Evolutionary conservation across 1,284 basidiomycete species (phyloP).

Genomic region (Ustilago curta): DNA sequence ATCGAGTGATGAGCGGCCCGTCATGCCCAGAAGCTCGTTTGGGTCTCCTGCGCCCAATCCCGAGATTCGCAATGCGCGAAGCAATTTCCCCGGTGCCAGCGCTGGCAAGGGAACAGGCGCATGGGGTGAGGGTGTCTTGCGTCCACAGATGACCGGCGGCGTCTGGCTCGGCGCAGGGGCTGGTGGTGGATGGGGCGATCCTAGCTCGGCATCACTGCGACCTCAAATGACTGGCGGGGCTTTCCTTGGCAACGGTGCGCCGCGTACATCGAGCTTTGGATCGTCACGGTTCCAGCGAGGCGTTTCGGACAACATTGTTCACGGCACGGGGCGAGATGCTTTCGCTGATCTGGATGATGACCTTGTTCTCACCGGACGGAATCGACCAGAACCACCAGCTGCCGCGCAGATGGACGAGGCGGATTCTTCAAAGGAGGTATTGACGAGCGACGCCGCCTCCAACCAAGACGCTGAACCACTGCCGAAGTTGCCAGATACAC

Average conservation of each 20-base stretch:
- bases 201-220: conserved; percentile 34
- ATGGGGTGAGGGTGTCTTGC: conserved; percentile 59
- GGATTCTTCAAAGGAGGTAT: conserved; percentile 10
- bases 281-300: conserved; percentile 32
- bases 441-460: conserved; percentile 10
- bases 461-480: conserved; percentile 13
- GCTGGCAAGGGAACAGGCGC: conserved; percentile 51
- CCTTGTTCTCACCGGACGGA: conserved; percentile 37
- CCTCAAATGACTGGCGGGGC: conserved; percentile 62
- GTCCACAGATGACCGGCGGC: conserved; percentile 64
- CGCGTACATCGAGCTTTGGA: conserved; percentile 34
- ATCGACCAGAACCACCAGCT: conserved; percentile 27
- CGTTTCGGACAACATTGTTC: conserved; percentile 43
- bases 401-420: conserved; percentile 1
- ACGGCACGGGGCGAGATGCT: conserved; percentile 48
- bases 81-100: conserved; percentile 52
- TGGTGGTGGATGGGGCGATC: conserved; percentile 51
- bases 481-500: conserved; percentile 45
- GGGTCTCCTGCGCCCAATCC: conserved; percentile 61
- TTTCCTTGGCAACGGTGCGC: conserved; percentile 39
- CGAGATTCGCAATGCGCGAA: conserved; percentile 43
- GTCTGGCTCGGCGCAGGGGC: conserved; percentile 56
- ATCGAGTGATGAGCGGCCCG: conserved; percentile 50
- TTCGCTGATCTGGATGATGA: conserved; percentile 63
- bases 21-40: conserved; percentile 61